Evolutionary conservation across 2,329 filamentous ascomycete species (phyloP), one percentile per base, ranked within the genome.

Genomic region (Aspergillus neotritici): DNA sequence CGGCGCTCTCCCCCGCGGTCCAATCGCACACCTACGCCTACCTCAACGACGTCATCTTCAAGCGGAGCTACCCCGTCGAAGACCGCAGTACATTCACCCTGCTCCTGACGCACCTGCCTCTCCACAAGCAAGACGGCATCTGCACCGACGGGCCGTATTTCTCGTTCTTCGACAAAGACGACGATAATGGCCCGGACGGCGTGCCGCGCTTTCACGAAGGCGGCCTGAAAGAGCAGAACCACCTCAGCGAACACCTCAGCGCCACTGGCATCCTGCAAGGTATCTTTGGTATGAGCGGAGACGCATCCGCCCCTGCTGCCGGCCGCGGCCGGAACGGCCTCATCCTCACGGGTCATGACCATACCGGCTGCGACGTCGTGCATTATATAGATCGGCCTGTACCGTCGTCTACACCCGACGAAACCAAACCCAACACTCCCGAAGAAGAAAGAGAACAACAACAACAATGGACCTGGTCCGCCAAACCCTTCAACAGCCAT

Each of bases 261-360:
- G 65, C 65, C 3, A 77, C 76, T 40, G 84, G 83, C 1, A 80
- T 96, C n/a, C 69, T 96, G 1, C 83, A 94, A 64, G 87, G 88
- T 1, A 78, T 97, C 2, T 90, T 87, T 52, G 88, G 88, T 9
- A 80, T 93, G 66, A 86, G 74, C 56, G 79, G 77, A 5, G 77
- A 86, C 49, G 56, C 69, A 1, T 64, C 70, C 25, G 84, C 79
- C 0, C 71, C 79, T 1, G 80, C 73, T 0, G 61, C 67, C 9
- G 88, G 88, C 1, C 69, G 70, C 40, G 87, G 88, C 1, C 75
- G 87, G 12, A 77, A 73, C 7, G 90, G 91, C 1, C 69, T 97
- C 5, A 82, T 98, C 17, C 69, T 98, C 31, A 96, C 90, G 37
- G 93, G 93, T 0, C 93, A 98, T 62, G 93, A 98, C 60, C 93